Percentiles rank a stretch among this genome's conserved stretches.
Evolutionary conservation across 768 basidiomycete genomes (phyloP).

Genomic region (Neoboletus magnificus): DNA sequence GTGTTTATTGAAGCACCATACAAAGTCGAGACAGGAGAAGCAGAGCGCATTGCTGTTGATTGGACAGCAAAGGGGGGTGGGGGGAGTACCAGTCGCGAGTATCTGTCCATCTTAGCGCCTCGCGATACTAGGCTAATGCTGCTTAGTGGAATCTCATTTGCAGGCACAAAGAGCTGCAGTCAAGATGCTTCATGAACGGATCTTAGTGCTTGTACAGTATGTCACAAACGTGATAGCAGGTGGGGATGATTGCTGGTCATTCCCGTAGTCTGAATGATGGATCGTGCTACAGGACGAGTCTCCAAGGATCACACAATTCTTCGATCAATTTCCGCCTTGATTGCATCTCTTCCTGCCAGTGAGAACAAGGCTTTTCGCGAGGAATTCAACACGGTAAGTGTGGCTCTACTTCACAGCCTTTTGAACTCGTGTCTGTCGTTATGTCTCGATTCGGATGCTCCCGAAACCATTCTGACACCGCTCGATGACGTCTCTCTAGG

Average conservation of each 20-base stretch:
- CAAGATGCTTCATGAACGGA: conserved; percentile 93
- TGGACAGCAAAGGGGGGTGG: conserved; percentile 88
- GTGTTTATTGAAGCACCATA: conserved; percentile 84
- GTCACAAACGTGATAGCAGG: conserved; percentile 74
- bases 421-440: not conserved
- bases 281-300: conserved; percentile 53
- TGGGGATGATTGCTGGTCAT: conserved; percentile 24
- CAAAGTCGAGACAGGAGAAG: conserved; percentile 95
- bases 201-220: conserved; percentile 83
- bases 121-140: conserved; percentile 1
- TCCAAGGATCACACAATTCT: conserved; percentile 75
- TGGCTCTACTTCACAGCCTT: not conserved
- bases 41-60: conserved; percentile 97
- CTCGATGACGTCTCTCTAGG: conserved; percentile 43
- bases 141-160: conserved; percentile 82
- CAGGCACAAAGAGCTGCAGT: conserved; percentile 92
- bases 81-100: conserved; percentile 75
- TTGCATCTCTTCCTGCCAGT: conserved; percentile 86
- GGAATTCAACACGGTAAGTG: conserved; percentile 81
- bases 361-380: conserved; percentile 79
- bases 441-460: not conserved
- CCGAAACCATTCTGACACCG: not conserved
- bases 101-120: not conserved
- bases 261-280: not conserved
- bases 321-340: conserved; percentile 78